phyloP scores from a whole-genome alignment of 2,329 filamentous ascomycete genomes.

The Ophiostoma quercus region DNA sequence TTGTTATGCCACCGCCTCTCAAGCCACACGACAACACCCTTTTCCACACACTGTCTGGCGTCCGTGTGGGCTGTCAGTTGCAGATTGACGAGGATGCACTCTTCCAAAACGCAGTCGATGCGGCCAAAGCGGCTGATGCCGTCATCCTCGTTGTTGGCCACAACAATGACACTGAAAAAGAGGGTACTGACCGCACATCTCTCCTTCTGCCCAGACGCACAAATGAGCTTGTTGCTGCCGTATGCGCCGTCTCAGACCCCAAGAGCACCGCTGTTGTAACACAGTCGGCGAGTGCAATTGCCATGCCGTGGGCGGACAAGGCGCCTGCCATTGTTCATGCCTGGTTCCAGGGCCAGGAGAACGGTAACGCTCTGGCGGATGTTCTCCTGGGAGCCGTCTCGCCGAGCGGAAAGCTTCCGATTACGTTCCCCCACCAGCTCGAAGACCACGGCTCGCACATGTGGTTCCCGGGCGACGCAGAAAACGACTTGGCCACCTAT shows the following conservation, averaged over 20 bases:
- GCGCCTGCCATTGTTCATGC: constrained; percentile 59
- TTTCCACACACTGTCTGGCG: constrained; percentile 28
- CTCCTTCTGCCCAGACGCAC: constrained; percentile 23
- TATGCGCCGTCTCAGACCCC: constrained; percentile 45
- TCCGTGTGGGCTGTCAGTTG: constrained; percentile 25
- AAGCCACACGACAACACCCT: constrained; percentile 29
- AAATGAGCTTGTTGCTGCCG: constrained; percentile 40
- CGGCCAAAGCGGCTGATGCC: constrained; percentile 42
- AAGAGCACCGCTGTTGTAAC: constrained; percentile 50
- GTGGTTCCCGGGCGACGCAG: constrained; percentile 55
- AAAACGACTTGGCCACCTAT: constrained; percentile 58
- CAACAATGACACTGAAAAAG: constrained; percentile 32
- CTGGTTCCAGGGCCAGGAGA: constrained; percentile 86
- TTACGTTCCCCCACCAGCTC: constrained; percentile 57
- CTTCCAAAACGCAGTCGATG: constrained; percentile 25
- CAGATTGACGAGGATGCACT: constrained; percentile 20
- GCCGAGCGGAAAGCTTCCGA: constrained; percentile 62
- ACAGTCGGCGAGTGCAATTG: constrained; percentile 70
- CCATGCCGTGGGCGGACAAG: constrained; percentile 49
- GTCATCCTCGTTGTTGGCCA: constrained; percentile 23
- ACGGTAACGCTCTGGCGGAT: constrained; percentile 74
- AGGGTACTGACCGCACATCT: constrained; percentile 25
- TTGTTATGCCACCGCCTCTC: constrained; percentile 26
- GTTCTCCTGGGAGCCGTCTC: constrained; percentile 69
- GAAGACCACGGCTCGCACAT: constrained; percentile 65